Percentiles rank a stretch among this genome's conserved stretches.
Evolutionary conservation across 768 basidiomycete genomes (phyloP).

Genomic region (Hemileccinum impolitum): DNA sequence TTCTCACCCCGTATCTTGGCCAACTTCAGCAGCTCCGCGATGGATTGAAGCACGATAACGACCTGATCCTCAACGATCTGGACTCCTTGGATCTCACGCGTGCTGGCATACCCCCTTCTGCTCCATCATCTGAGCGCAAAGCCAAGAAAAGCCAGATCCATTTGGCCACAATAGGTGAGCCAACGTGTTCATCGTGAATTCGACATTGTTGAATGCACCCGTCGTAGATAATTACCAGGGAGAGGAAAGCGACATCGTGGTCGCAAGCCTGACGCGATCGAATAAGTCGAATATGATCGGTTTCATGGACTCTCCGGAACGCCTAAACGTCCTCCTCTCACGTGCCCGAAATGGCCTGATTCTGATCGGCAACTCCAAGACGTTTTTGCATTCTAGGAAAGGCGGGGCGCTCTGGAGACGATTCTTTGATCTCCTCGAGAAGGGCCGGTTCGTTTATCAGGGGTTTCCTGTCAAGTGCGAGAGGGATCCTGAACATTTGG

Average conservation of each 20-base stretch:
- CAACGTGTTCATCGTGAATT: neutral
- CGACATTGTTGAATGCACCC: neutral
- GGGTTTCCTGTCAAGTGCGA: conserved; percentile 56
- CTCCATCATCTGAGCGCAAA: conserved; percentile 35
- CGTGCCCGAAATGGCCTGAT: conserved; percentile 63
- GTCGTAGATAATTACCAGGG: conserved; percentile 71
- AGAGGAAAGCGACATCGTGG: conserved; percentile 67
- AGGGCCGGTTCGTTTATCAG: conserved; percentile 6
- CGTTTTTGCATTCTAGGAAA: conserved; percentile 38
- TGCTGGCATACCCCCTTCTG: conserved; percentile 44
- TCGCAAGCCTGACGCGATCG: conserved; percentile 58
- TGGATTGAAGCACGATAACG: conserved; percentile 43
- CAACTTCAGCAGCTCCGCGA: conserved; percentile 52
- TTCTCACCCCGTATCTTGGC: conserved; percentile 68
- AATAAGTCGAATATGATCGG: conserved; percentile 57
- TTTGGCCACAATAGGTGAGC: conserved; percentile 64
- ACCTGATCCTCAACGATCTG: conserved; percentile 60
- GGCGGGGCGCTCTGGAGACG: conserved; percentile 15
- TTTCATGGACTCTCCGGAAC: conserved; percentile 67
- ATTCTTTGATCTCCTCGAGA: conserved; percentile 10
- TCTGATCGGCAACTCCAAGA: conserved; percentile 61
- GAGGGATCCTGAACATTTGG: conserved; percentile 42
- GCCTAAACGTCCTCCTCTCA: conserved; percentile 67
- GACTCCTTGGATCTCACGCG: conserved; percentile 55
- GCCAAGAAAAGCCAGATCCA: conserved; percentile 39